These are phyloP conservation scores for Camelina sativa DNA, from an alignment of 345 rosid genomes.

Conservation along the genomic window DNA sequence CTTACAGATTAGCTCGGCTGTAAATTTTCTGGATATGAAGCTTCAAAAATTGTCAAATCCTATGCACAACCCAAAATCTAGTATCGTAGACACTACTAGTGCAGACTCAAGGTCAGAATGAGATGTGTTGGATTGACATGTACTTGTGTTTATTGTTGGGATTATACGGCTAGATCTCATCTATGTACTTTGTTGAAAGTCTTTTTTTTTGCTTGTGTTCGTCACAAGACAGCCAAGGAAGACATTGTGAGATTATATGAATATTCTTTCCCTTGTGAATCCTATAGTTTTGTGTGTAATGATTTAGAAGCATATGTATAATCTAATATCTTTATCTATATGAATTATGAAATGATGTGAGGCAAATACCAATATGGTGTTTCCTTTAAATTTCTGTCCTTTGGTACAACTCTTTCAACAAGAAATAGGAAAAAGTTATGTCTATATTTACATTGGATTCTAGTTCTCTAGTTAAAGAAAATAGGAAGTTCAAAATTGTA, in stretches of 20 bases:
- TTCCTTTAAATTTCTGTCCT: slow-evolving; percentile 2
- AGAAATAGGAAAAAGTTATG: not conserved
- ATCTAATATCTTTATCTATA: not conserved
- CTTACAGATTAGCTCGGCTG: slow-evolving; percentile 31
- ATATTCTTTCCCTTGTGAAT: not conserved
- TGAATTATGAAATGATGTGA: slow-evolving; percentile 2
- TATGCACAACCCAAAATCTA: slow-evolving; percentile 18
- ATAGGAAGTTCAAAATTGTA: not conserved
- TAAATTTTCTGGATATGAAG: slow-evolving; percentile 28
- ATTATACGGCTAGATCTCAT: not conserved
- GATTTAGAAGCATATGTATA: not conserved
- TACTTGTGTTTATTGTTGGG: slow-evolving; percentile 11
- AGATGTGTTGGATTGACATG: slow-evolving; percentile 11
- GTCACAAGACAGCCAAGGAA: not conserved
- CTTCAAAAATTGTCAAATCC: slow-evolving; percentile 30
- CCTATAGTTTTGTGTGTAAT: not conserved
- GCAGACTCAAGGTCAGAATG: slow-evolving; percentile 10
- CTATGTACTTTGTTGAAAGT: slow-evolving; percentile 16
- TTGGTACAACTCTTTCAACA: slow-evolving; percentile 9
- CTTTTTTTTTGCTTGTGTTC: not conserved
- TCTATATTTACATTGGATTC: not conserved
- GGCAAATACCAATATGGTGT: not conserved
- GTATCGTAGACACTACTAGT: not conserved
- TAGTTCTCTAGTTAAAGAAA: not conserved
- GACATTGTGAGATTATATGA: slow-evolving; percentile 11